phyloP scores from a whole-genome alignment of 1,284 basidiomycete species.

The Ceratobasidium sp. region DNA sequence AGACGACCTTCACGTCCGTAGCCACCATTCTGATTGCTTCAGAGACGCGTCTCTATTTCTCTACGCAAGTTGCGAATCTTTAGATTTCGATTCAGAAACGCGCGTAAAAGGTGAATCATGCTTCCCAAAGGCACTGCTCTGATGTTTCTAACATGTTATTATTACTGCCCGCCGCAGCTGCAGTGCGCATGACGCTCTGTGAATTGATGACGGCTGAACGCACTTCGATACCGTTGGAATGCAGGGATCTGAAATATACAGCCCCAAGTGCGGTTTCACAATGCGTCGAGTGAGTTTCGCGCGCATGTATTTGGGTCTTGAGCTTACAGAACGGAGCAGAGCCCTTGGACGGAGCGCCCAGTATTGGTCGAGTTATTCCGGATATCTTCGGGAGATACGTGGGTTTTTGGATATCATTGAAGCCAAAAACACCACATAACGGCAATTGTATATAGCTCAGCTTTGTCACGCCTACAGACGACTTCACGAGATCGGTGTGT shows the following conservation, averaged over 20 bases:
- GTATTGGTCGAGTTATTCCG: conserved; percentile 40
- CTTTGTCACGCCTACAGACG: conserved; percentile 37
- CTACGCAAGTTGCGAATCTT: conserved; percentile 19
- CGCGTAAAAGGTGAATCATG: conserved; percentile 7
- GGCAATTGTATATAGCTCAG: conserved; percentile 21
- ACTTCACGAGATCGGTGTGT: conserved; percentile 37
- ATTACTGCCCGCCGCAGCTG: background rate
- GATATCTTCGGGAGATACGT: conserved; percentile 40
- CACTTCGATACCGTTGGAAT: conserved; percentile 35
- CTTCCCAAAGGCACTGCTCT: background rate
- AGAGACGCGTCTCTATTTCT: conserved; percentile 21
- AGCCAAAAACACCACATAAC: background rate
- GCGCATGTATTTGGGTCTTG: conserved; percentile 28
- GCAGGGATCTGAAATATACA: background rate
- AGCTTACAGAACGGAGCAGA: background rate
- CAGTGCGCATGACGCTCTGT: conserved; percentile 33
- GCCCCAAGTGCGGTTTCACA: conserved; percentile 1
- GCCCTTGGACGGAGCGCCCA: conserved; percentile 36
- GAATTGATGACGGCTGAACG: conserved; percentile 36
- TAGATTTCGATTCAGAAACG: conserved; percentile 7
- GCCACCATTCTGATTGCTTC: conserved; percentile 28
- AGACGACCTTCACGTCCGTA: conserved; percentile 12
- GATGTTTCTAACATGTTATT: background rate
- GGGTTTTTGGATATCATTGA: background rate
- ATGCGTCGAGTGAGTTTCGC: conserved; percentile 23